Conservation (phyloP, 495 filamentous ascomycete genomes). For the Xylaria curta region DNA sequence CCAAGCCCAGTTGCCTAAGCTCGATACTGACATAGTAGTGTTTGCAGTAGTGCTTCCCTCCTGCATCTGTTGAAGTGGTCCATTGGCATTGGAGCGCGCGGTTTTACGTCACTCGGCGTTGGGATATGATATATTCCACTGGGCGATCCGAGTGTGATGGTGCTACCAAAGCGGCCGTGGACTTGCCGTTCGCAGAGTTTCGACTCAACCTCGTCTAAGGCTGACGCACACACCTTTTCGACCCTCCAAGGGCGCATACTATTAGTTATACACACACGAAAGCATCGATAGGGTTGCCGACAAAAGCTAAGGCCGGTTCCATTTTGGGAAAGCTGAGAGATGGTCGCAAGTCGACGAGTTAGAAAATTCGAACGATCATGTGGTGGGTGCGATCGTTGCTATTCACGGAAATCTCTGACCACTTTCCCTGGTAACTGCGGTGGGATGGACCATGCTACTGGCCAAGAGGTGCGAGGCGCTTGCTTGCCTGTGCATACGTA, state of each 20-base stretch:
- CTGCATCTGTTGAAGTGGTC: background rate
- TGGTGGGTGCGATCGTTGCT: slow-evolving; percentile 23
- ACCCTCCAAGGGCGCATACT: background rate
- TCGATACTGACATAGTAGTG: background rate
- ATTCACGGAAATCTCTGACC: slow-evolving; percentile 23
- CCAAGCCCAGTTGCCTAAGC: slow-evolving; percentile 4
- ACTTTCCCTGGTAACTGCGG: slow-evolving; percentile 19
- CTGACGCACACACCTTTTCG: slow-evolving; percentile 1
- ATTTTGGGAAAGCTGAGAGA: slow-evolving; percentile 10
- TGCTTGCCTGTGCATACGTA: slow-evolving; percentile 25
- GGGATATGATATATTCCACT: slow-evolving; percentile 1
- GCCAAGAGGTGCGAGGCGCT: slow-evolving; percentile 19
- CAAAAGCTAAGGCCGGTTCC: slow-evolving; percentile 15
- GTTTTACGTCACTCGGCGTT: slow-evolving; percentile 14
- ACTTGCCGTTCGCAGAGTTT: background rate
- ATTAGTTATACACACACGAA: background rate
- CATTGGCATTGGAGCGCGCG: slow-evolving; percentile 6
- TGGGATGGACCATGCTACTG: slow-evolving; percentile 24
- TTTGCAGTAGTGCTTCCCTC: slow-evolving; percentile 13
- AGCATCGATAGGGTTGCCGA: background rate
- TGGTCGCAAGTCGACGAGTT: slow-evolving; percentile 16
- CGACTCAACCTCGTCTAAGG: background rate
- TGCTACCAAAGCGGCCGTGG: slow-evolving; percentile 15
- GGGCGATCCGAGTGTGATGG: slow-evolving; percentile 10
- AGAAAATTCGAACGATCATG: slow-evolving; percentile 24